Percentiles rank a stretch among this genome's conserved stretches.
Evolutionary conservation across 75 land plant species (phyloP).

Genomic region (Pseudotsuga menziesii): DNA sequence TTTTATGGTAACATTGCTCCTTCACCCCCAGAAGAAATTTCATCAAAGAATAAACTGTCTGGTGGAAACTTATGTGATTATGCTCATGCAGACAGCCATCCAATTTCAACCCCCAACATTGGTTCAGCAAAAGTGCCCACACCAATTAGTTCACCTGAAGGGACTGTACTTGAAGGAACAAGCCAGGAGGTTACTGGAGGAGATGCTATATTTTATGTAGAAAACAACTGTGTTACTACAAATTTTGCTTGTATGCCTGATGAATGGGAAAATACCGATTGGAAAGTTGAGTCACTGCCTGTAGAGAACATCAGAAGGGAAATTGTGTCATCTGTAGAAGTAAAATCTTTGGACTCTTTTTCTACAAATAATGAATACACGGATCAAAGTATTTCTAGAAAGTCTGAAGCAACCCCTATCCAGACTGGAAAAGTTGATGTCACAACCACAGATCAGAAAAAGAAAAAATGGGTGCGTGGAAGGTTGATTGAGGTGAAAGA

Average conservation of each 20-base stretch:
- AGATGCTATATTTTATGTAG: neutral
- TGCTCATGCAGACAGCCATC: neutral
- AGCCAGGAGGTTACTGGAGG: neutral
- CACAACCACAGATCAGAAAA: conserved; percentile 1
- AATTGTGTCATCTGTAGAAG: neutral
- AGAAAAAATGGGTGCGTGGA: conserved; percentile 46
- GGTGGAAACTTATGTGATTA: neutral
- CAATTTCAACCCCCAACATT: conserved; percentile 1
- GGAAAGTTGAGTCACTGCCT: neutral
- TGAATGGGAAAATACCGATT: neutral
- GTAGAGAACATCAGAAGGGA: neutral
- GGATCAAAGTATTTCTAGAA: neutral
- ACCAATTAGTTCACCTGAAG: neutral
- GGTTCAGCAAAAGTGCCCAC: neutral
- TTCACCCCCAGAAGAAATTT: neutral
- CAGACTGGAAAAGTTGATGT: neutral
- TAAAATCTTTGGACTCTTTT: neutral
- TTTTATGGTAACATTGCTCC: neutral
- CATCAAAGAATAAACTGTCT: neutral
- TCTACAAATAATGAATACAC: neutral
- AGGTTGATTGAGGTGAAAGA: conserved; percentile 34
- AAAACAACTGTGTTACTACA: neutral
- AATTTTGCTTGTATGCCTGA: neutral
- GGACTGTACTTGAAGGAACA: neutral
- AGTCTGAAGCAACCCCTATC: neutral